A percentile compares a stretch with the other conserved stretches of the same genome.
Conservation (phyloP, 1,284 basidiomycete species). For the Puccinia brachypodii region DNA sequence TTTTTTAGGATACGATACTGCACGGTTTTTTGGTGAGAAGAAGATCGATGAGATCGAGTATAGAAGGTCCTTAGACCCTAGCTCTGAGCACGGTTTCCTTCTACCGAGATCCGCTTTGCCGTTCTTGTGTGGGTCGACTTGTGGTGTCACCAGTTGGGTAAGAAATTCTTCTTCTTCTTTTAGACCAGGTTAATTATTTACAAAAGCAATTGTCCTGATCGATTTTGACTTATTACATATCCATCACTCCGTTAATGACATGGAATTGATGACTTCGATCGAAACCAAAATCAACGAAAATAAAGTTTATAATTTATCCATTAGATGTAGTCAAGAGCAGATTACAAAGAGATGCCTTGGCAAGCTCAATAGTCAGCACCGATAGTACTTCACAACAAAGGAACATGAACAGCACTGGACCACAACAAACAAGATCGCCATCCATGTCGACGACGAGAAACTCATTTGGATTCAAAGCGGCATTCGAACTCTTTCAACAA, state of each 20-base stretch:
- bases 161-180: too few species aligned
- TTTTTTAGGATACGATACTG: conserved; percentile 81
- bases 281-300: not conserved
- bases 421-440: not conserved
- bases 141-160: conserved; percentile 69
- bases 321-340: conserved; percentile 46
- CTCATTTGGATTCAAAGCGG: conserved; percentile 37
- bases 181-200: not conserved
- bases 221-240: not conserved
- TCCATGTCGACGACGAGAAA: not conserved
- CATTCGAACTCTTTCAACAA: conserved; percentile 26
- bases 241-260: not conserved
- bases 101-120: conserved; percentile 70
- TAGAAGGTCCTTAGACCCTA: conserved; percentile 60
- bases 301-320: conserved; percentile 46
- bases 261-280: not conserved
- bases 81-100: conserved; percentile 72
- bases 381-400: not conserved
- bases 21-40: conserved; percentile 70
- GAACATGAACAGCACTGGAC: conserved; percentile 4
- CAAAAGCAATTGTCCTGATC: not conserved
- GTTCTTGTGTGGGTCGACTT: conserved; percentile 77
- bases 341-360: conserved; percentile 44
- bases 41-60: conserved; percentile 59
- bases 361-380: conserved; percentile 1